Evolutionary conservation across 2,329 filamentous ascomycete genomes (phyloP).

Genomic region (Mycosphaerella arachidis): DNA sequence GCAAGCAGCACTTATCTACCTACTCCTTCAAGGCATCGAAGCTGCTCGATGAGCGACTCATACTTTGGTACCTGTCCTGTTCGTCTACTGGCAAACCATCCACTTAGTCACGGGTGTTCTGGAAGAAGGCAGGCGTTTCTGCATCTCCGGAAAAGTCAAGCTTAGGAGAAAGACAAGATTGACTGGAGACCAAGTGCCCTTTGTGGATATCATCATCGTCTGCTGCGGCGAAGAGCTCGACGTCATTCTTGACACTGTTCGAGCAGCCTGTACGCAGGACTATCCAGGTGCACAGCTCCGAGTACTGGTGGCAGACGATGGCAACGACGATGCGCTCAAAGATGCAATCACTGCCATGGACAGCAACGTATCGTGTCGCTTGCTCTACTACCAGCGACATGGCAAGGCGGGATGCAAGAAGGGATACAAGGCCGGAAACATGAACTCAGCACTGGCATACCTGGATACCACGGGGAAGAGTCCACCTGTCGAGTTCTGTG

Average conservation of each 20-base stretch:
- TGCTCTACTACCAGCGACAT: constrained; percentile 40
- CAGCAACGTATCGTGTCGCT: constrained; percentile 25
- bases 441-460: constrained; percentile 51
- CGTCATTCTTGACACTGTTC: constrained; percentile 40
- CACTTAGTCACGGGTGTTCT: neutral
- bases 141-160: neutral
- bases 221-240: constrained; percentile 43
- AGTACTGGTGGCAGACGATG: constrained; percentile 41
- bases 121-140: neutral
- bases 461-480: neutral
- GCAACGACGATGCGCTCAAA: constrained; percentile 32
- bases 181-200: constrained; percentile 31
- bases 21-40: neutral
- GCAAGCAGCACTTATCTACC: neutral
- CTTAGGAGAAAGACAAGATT: neutral
- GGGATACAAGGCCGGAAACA: constrained; percentile 62
- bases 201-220: constrained; percentile 43
- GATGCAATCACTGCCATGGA: constrained; percentile 33
- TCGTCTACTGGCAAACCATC: neutral
- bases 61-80: neutral
- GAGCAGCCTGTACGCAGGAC: constrained; percentile 37
- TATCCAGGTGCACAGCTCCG: constrained; percentile 38
- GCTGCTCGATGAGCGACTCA: neutral
- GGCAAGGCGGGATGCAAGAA: constrained; percentile 34
- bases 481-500: constrained; percentile 50